Evolutionary conservation across 768 basidiomycete species (phyloP).

Genomic region (Auriscalpium orientale): DNA sequence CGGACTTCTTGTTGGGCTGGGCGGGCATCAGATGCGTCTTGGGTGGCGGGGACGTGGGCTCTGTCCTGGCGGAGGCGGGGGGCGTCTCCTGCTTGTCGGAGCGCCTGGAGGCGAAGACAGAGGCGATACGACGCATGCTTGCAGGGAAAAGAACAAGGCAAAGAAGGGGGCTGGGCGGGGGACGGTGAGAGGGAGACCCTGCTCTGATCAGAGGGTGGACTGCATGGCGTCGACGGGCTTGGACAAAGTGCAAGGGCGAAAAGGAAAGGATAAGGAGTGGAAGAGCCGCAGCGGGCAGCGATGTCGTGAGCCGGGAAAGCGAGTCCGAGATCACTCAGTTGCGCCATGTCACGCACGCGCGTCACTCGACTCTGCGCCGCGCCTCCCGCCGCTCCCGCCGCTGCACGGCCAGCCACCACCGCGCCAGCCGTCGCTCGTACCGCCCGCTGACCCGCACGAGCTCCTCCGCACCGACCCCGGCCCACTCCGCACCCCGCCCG

Average conservation of each 20-base stretch:
- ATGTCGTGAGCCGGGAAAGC: not conserved
- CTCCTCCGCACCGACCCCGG: slow-evolving; percentile 46
- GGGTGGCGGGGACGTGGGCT: slow-evolving; percentile 22
- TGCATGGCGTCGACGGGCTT: not conserved
- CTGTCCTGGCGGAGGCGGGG: slow-evolving; percentile 12
- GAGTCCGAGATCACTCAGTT: not conserved
- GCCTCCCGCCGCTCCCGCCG: slow-evolving; percentile 15
- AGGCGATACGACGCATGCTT: slow-evolving; percentile 56
- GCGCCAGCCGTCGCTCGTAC: slow-evolving; percentile 55
- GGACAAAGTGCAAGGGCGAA: not conserved
- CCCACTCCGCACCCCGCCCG: slow-evolving; percentile 41
- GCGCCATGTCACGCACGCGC: not conserved
- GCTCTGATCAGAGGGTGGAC: not conserved
- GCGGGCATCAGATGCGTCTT: not conserved
- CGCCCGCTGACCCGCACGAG: slow-evolving; percentile 50
- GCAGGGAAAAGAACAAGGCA: not conserved
- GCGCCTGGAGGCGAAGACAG: slow-evolving; percentile 37
- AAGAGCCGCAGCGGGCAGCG: not conserved
- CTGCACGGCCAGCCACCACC: slow-evolving; percentile 34
- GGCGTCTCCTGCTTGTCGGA: slow-evolving; percentile 27
- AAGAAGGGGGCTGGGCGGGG: not conserved
- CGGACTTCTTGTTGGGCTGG: slow-evolving; percentile 2
- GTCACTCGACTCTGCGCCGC: not conserved
- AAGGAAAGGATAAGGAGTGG: not conserved
- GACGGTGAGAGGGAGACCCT: not conserved